phyloP scores from a whole-genome alignment of 2,329 filamentous ascomycete species.

The Drechslerella stenobrocha region DNA sequence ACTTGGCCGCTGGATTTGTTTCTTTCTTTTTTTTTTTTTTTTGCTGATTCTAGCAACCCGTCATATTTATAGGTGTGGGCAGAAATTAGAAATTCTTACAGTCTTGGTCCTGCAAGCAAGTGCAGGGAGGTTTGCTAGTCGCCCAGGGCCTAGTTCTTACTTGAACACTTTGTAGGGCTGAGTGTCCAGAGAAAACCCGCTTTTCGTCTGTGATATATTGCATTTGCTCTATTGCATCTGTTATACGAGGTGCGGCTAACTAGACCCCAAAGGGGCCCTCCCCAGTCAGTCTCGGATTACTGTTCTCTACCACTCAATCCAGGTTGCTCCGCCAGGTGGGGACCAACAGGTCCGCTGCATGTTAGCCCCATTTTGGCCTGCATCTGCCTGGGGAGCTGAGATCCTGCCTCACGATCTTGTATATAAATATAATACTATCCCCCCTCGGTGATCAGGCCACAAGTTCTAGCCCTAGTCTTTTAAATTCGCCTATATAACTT shows the following conservation, averaged over 20 bases:
- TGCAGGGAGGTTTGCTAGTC: constrained; percentile 4
- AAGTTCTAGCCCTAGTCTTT: background rate
- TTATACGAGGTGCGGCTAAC: too few species aligned
- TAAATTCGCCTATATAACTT: background rate
- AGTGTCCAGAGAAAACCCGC: constrained; percentile 13
- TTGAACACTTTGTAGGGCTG: constrained; percentile 29
- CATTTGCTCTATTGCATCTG: background rate
- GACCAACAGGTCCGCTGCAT: background rate
- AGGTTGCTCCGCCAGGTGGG: constrained; percentile 9
- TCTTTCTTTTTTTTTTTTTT: constrained; percentile 25
- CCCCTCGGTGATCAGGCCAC: constrained; percentile 27
- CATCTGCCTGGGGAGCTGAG: constrained; percentile 25
- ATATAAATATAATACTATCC: constrained; percentile 39
- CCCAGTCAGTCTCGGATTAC: too few species aligned
- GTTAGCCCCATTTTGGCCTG: background rate
- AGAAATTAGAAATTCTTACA: constrained; percentile 48
- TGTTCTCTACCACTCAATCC: too few species aligned
- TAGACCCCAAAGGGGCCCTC: constrained; percentile 9
- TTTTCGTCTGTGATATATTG: constrained; percentile 28
- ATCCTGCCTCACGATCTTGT: constrained; percentile 12
- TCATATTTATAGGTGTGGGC: constrained; percentile 23
- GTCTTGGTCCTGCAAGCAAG: constrained; percentile 15
- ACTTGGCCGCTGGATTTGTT: too few species aligned
- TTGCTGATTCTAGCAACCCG: constrained; percentile 9
- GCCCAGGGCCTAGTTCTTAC: background rate